These are phyloP conservation scores for Ophiostoma piceae DNA, from an alignment of 2,329 filamentous ascomycete genomes.

Conservation along the genomic window DNA sequence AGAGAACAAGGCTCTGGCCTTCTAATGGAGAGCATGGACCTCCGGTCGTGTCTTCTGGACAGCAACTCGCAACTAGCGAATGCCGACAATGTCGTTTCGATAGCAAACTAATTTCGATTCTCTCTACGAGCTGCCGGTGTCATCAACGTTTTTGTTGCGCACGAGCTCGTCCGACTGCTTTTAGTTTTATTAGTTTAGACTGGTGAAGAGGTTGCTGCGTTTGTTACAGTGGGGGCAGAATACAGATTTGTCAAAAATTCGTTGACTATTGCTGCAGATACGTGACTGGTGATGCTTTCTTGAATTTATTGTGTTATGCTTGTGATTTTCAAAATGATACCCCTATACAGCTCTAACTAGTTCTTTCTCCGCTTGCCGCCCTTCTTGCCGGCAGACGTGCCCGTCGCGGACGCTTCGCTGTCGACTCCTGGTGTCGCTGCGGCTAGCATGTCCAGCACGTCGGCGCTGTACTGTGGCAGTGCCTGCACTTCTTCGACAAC, in stretches of 20 bases:
- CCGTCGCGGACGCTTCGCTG: constrained; percentile 25
- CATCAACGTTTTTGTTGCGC: background rate
- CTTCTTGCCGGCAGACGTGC: constrained; percentile 35
- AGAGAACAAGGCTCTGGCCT: background rate
- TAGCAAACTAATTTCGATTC: background rate
- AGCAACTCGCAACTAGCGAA: background rate
- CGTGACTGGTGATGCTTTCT: too few species aligned
- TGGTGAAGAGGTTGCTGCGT: background rate
- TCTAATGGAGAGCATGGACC: background rate
- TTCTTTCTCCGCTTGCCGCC: constrained; percentile 46
- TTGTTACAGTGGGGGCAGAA: background rate
- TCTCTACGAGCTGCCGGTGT: background rate
- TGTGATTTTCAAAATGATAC: too few species aligned
- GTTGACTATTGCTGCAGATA: background rate
- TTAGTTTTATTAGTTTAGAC: background rate
- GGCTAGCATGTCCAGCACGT: constrained; percentile 46
- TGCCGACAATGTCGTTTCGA: background rate
- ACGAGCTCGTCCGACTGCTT: background rate
- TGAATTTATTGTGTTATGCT: too few species aligned
- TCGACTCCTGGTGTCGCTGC: constrained; percentile 24
- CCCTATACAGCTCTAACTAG: background rate
- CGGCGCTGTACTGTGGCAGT: constrained; percentile 34
- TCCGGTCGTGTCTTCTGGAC: background rate
- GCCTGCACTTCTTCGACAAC: constrained; percentile 32
- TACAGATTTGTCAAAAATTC: background rate